Evolutionary conservation across 2,329 filamentous ascomycete species (phyloP), one percentile per base, ranked within the genome.

Genomic region (Scolecobasidium constrictum): DNA sequence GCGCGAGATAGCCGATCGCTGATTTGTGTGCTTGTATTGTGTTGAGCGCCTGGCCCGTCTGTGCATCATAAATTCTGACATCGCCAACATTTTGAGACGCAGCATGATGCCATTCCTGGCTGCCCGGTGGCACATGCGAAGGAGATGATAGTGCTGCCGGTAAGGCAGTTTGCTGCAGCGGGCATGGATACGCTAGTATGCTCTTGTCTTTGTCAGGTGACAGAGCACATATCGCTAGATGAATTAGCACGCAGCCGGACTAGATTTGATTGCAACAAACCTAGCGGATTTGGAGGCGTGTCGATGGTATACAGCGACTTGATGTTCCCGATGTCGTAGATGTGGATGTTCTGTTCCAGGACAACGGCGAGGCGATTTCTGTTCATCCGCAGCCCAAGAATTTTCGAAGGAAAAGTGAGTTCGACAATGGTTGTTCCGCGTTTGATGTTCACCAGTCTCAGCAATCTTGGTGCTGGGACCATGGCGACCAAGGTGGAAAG

Each of bases 261-360:
- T 60, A 53, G 35, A 15, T 4, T 16, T 35, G 34, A 37, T 18
- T 17, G 13, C 5, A 17, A 21, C 35, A 23, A 75, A 72, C 78
- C 77, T 49, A 78, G 80, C 1, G 88, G 86, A 55, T 98, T 98
- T 5, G 92, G 86, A 3, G 90, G 95, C 4, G 90, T 96, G 46
- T 87, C 79, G 50, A 96, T 94, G 4, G 86, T 94, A 61, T 87
- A 83, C 33, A 96, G 72, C 46, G 96, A 77, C 55, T 84, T 90
- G 90, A 98, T 96, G 59, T 95, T 96, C 64, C 88, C 87, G 51
- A 98, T 96, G 61, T 98, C 92, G 67, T 98, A 98, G 38, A 98
- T 75, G 64, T 96, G 98, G 48, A 96, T 94, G 59, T 94, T 84
- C 54, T 94, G 87, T 60, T 98, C 92, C 44, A 96, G 73, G 12